Conservation (phyloP, 2,329 filamentous ascomycete genomes). For the Cladosporium sp. region DNA sequence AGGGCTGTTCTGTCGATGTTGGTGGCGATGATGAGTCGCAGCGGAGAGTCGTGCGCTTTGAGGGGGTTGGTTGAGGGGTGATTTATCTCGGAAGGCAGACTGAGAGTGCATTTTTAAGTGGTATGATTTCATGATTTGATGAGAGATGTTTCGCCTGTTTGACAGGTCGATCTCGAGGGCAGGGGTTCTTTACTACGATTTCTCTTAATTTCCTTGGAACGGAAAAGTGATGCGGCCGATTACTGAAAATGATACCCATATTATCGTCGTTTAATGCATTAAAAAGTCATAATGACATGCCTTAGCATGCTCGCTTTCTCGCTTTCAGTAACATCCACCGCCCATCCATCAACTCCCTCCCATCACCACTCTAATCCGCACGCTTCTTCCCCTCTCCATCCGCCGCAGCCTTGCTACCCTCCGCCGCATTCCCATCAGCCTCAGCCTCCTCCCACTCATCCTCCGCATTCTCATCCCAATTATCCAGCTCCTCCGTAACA, state of each 20-base stretch:
- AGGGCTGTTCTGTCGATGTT: slow-evolving; percentile 4
- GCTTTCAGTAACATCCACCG: not conserved
- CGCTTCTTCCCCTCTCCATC: slow-evolving; percentile 35
- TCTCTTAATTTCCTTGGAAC: not conserved
- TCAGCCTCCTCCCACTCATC: slow-evolving; percentile 60
- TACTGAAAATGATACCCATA: slow-evolving; percentile 7
- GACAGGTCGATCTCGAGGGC: not conserved
- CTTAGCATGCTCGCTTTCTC: not conserved
- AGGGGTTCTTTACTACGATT: not conserved
- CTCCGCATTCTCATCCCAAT: slow-evolving; percentile 84
- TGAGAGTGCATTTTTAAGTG: too few relatives aligned
- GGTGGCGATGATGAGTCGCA: not conserved
- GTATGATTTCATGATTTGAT: not conserved
- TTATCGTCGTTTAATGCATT: slow-evolving; percentile 8
- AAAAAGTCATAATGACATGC: slow-evolving; percentile 11
- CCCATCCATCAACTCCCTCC: slow-evolving; percentile 15
- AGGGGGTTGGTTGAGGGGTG: slow-evolving; percentile 4
- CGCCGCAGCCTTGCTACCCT: slow-evolving; percentile 22
- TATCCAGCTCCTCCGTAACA: slow-evolving; percentile 80
- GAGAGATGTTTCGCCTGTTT: too few relatives aligned
- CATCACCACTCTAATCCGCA: slow-evolving; percentile 32
- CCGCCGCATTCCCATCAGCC: slow-evolving; percentile 24
- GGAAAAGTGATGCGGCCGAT: not conserved
- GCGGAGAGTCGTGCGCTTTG: slow-evolving; percentile 11
- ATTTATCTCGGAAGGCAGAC: too few relatives aligned